A percentile compares a stretch with the other conserved stretches of the same genome.
phyloP scores from a whole-genome alignment of 169 alveolate genomes.

The Plasmodium berghei region DNA sequence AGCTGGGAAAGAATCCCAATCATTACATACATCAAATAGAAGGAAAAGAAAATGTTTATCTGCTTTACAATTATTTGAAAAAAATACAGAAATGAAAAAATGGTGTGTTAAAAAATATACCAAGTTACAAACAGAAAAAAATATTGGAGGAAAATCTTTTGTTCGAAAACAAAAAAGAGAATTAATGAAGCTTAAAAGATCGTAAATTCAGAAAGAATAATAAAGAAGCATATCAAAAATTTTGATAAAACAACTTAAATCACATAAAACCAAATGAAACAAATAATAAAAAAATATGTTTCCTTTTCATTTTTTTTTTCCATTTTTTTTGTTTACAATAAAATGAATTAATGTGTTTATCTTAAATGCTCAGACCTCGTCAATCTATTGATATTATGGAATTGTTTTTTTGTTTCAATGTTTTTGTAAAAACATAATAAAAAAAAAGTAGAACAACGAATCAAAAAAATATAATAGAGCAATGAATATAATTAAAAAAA shows the following conservation, averaged over 20 bases:
- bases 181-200: constrained; percentile 10
- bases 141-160: constrained; percentile 75
- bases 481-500: too few relatives aligned
- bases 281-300: neutral
- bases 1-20: constrained; percentile 72
- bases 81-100: constrained; percentile 28
- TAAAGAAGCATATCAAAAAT: neutral
- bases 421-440: too few relatives aligned
- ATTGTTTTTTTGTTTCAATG: too few relatives aligned
- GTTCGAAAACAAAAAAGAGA: constrained; percentile 61
- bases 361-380: too few relatives aligned
- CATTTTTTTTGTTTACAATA: too few relatives aligned
- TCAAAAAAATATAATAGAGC: too few relatives aligned
- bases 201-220: neutral
- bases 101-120: constrained; percentile 76
- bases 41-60: constrained; percentile 53
- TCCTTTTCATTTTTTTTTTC: too few relatives aligned
- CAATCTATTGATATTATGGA: too few relatives aligned
- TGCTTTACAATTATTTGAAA: constrained; percentile 54
- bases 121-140: constrained; percentile 63
- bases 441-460: too few relatives aligned
- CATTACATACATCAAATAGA: constrained; percentile 71
- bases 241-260: neutral
- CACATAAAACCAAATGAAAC: neutral
- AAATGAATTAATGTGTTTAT: too few relatives aligned